Conservation (phyloP, 352 stramenopile genomes). For the Globisporangium orthogonon region DNA sequence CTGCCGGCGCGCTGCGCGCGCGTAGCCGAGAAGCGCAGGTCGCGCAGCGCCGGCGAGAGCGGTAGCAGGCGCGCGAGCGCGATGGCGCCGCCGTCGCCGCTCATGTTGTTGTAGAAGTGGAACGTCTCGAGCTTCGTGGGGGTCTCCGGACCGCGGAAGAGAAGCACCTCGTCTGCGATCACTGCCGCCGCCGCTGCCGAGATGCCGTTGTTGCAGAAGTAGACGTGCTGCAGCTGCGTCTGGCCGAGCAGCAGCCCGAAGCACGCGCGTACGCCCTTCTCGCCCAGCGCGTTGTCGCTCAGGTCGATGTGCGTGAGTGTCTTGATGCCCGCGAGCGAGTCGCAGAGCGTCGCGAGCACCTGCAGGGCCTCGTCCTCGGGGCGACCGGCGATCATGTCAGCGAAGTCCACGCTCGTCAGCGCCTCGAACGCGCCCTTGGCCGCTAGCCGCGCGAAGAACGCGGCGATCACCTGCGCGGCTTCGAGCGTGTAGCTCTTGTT, state of each 20-base stretch:
- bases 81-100: slow-evolving; percentile 87
- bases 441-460: slow-evolving; percentile 54
- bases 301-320: slow-evolving; percentile 81
- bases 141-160: slow-evolving; percentile 56
- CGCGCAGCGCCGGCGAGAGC: slow-evolving; percentile 74
- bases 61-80: slow-evolving; percentile 85
- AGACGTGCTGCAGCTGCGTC: slow-evolving; percentile 78
- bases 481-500: slow-evolving; percentile 88
- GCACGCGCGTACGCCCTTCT: slow-evolving; percentile 91
- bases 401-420: slow-evolving; percentile 78
- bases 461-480: slow-evolving; percentile 64
- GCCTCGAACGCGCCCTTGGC: slow-evolving; percentile 38
- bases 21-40: slow-evolving; percentile 93
- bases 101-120: slow-evolving; percentile 98
- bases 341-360: slow-evolving; percentile 74
- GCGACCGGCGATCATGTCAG: slow-evolving; percentile 82
- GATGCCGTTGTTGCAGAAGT: slow-evolving; percentile 95
- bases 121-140: slow-evolving; percentile 88
- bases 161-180: slow-evolving; percentile 84
- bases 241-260: slow-evolving; percentile 79
- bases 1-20: slow-evolving; percentile 84
- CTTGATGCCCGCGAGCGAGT: slow-evolving; percentile 62
- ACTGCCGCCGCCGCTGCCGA: slow-evolving; percentile 83
- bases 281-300: slow-evolving; percentile 94
- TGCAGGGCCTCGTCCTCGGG: slow-evolving; percentile 80